These are phyloP conservation scores for Phytophthora pinifolia DNA, from an alignment of 352 stramenopile species.

Conservation along the genomic window DNA sequence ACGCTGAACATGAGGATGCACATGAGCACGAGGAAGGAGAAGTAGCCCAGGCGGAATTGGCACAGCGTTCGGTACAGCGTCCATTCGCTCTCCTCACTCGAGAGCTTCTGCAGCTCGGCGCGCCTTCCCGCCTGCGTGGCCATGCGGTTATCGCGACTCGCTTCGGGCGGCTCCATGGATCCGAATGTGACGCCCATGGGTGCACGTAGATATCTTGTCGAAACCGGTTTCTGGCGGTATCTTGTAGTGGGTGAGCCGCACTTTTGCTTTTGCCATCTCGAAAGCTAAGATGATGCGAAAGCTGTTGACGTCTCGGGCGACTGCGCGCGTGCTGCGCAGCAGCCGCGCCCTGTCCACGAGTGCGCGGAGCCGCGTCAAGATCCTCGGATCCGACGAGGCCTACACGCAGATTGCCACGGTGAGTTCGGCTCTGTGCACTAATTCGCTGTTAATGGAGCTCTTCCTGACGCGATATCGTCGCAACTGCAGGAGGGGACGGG, in stretches of 20 bases:
- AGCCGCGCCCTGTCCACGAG: conserved; percentile 36
- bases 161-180: conserved; percentile 17
- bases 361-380: conserved; percentile 64
- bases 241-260: conserved; percentile 4
- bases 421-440: conserved; percentile 9
- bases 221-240: conserved; percentile 9
- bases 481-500: conserved; percentile 50
- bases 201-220: not conserved
- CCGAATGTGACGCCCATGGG: conserved; percentile 15
- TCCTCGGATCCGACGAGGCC: conserved; percentile 70
- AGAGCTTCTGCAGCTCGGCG: conserved; percentile 73
- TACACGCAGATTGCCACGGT: conserved; percentile 75
- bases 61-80: conserved; percentile 75
- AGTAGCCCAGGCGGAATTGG: conserved; percentile 88
- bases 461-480: conserved; percentile 3
- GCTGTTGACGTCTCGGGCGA: conserved; percentile 28
- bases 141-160: conserved; percentile 52
- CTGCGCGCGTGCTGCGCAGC: conserved; percentile 24
- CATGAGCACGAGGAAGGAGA: conserved; percentile 88
- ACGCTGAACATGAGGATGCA: conserved; percentile 91
- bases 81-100: conserved; percentile 62
- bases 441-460: not conserved
- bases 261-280: not conserved
- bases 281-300: conserved; percentile 36
- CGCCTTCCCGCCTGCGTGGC: conserved; percentile 53